phyloP scores from a whole-genome alignment of 108 stramenopile genomes.

The Stephanodiscus minutulus region DNA sequence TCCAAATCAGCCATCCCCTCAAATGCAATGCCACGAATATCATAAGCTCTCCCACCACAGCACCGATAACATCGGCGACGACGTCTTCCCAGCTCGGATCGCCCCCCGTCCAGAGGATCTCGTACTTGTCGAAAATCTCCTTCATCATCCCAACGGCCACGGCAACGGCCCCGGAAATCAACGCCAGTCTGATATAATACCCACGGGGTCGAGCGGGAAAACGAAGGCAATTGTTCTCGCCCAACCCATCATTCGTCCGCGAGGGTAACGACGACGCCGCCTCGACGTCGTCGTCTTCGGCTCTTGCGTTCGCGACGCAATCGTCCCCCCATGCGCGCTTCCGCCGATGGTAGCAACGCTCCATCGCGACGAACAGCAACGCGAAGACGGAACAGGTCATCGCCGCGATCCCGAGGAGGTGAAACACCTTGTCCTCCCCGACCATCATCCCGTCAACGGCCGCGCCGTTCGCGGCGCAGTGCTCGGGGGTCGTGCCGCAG shows the following conservation, averaged over 20 bases:
- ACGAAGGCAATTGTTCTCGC: background rate
- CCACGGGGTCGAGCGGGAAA: background rate
- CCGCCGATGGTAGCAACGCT: background rate
- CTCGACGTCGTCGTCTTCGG: constrained; percentile 14
- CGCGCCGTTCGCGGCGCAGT: too few species aligned
- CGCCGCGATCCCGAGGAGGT: background rate
- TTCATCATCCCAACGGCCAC: constrained; percentile 19
- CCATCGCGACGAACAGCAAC: background rate
- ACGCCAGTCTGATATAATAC: background rate
- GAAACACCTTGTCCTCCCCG: background rate
- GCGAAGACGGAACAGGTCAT: background rate
- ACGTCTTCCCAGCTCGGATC: constrained; percentile 26
- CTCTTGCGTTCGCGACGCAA: too few species aligned
- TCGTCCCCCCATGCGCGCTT: background rate
- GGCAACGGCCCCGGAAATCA: constrained; percentile 10
- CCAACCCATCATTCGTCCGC: background rate
- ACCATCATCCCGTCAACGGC: too few species aligned
- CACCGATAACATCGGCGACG: constrained; percentile 32
- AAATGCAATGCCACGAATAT: too few species aligned
- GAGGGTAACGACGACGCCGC: background rate
- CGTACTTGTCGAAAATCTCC: constrained; percentile 27
- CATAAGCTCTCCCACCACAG: constrained; percentile 1
- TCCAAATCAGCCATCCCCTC: too few species aligned
- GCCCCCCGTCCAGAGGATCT: constrained; percentile 23
- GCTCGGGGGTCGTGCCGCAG: too few species aligned